phyloP scores from a whole-genome alignment of 2,329 filamentous ascomycete species.

The Thermothelomyces thermophilus region DNA sequence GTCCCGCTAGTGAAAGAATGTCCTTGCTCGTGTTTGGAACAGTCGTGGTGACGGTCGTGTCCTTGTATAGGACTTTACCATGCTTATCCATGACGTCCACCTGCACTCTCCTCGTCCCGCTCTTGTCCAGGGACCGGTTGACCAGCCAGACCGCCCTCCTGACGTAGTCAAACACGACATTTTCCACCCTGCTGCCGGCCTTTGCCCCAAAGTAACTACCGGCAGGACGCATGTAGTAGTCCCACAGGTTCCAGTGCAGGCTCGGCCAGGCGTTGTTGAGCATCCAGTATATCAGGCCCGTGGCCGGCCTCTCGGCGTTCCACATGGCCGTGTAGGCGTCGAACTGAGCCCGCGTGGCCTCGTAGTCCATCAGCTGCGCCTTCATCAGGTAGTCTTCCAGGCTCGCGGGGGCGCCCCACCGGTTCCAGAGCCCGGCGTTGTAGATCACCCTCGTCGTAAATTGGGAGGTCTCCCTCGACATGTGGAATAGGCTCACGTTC shows the following conservation, averaged over 20 bases:
- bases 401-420: conserved; percentile 46
- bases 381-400: conserved; percentile 55
- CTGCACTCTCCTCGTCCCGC: conserved; percentile 37
- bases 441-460: conserved; percentile 54
- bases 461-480: conserved; percentile 48
- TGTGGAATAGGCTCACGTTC: conserved; percentile 50
- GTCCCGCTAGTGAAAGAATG: conserved; percentile 29
- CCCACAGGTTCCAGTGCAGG: conserved; percentile 59
- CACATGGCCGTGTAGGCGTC: conserved; percentile 50
- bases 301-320: conserved; percentile 43
- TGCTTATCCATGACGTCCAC: conserved; percentile 44
- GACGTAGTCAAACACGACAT: conserved; percentile 50
- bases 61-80: conserved; percentile 38
- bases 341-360: conserved; percentile 53
- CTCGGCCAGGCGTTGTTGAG: conserved; percentile 59
- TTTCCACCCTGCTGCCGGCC: conserved; percentile 42
- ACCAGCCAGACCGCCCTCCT: conserved; percentile 43
- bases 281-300: conserved; percentile 62
- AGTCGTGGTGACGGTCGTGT: conserved; percentile 30
- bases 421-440: conserved; percentile 46
- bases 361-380: conserved; percentile 57
- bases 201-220: conserved; percentile 57
- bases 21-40: conserved; percentile 40
- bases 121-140: conserved; percentile 42
- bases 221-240: conserved; percentile 53